phyloP scores from a whole-genome alignment of 2,329 filamentous ascomycete species.

The Rhexocercosporidium sp. region DNA sequence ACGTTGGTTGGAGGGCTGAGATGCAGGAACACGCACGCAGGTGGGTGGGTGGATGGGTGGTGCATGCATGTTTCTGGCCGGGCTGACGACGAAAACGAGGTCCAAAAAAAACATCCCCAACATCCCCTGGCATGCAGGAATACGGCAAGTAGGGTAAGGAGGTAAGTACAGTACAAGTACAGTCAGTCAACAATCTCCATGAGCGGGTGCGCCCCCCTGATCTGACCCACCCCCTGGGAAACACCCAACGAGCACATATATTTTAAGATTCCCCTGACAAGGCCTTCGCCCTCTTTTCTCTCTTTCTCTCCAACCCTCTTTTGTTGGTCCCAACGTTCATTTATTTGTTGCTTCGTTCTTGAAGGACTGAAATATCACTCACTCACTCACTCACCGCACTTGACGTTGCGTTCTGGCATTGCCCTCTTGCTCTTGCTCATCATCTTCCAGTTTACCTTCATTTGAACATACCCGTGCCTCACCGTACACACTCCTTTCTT shows the following conservation, averaged over 20 bases:
- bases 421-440: constrained; percentile 14
- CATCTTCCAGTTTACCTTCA: constrained; percentile 10
- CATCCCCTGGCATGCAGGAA: no score
- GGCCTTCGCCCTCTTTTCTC: constrained; percentile 4
- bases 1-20: neutral
- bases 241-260: neutral
- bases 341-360: constrained; percentile 11
- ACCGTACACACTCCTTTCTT: constrained; percentile 11
- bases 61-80: no score
- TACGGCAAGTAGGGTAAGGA: no score
- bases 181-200: constrained; percentile 4
- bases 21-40: constrained; percentile 6
- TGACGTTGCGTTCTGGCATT: constrained; percentile 27
- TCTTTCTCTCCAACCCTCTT: constrained; percentile 11
- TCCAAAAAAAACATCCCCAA: no score
- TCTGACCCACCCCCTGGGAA: neutral
- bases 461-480: neutral
- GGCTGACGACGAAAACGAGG: no score
- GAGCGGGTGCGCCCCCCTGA: neutral
- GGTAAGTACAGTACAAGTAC: no score
- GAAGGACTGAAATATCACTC: neutral
- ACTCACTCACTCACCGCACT: constrained; percentile 19
- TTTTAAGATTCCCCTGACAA: constrained; percentile 2
- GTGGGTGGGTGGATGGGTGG: no score
- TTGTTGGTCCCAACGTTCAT: constrained; percentile 9